Conservation (phyloP, 306 rosid genomes). For the Ceratonia siliqua region DNA sequence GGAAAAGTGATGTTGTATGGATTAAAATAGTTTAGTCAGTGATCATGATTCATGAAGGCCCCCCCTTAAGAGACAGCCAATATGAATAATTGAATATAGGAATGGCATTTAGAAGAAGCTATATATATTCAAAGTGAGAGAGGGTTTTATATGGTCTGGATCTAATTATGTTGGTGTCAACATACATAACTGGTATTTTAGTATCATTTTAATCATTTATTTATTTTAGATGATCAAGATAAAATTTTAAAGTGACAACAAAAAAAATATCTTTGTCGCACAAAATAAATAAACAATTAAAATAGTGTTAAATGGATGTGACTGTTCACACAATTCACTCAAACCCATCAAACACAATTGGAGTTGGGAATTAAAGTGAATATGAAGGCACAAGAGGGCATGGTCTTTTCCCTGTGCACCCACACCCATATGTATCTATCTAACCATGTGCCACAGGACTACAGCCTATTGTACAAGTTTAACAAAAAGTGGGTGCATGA, state of each 20-base stretch:
- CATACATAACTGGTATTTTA: no score
- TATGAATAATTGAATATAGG: conserved; percentile 11
- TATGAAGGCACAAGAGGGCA: neutral
- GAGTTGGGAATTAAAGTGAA: conserved; percentile 36
- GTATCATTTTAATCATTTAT: no score
- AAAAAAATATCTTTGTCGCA: no score
- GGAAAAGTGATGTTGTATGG: neutral
- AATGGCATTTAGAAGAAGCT: neutral
- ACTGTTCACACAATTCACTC: no score
- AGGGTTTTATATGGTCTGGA: no score
- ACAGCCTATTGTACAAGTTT: neutral
- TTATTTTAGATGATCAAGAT: no score
- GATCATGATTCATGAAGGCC: neutral
- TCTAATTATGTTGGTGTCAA: no score
- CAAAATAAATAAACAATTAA: neutral
- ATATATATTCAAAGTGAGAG: neutral
- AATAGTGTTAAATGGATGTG: no score
- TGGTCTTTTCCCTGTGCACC: conserved; percentile 16
- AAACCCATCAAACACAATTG: conserved; percentile 28
- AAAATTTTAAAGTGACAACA: no score
- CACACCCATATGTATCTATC: no score
- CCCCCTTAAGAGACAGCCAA: neutral
- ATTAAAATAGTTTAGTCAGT: neutral
- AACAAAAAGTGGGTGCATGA: conserved; percentile 23
- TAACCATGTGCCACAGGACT: conserved; percentile 25